phyloP scores from a whole-genome alignment of 768 basidiomycete species.

The Termitomyces sp. region DNA sequence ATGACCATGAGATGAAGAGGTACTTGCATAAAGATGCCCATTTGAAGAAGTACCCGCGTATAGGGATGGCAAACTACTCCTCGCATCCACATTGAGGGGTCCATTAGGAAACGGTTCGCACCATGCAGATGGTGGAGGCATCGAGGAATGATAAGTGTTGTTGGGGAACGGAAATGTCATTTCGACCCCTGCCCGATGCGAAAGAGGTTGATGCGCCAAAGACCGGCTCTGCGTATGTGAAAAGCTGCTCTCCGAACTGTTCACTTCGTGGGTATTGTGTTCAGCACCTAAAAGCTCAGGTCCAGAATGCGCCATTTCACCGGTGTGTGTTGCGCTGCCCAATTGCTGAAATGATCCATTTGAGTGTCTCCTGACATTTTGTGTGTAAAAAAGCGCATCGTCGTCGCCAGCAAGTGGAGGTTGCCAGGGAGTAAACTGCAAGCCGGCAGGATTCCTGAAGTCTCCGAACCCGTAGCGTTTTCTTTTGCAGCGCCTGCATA shows the following conservation, averaged over 20 bases:
- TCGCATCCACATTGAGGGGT: neutral
- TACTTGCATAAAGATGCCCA: conserved; percentile 1
- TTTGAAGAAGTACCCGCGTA: neutral
- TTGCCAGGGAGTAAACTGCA: conserved; percentile 20
- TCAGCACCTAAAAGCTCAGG: neutral
- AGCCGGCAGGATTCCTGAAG: conserved; percentile 10
- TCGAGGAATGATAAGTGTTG: neutral
- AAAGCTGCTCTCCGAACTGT: conserved; percentile 21
- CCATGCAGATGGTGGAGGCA: conserved; percentile 7
- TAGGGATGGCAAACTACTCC: conserved; percentile 6
- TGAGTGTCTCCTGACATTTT: conserved; percentile 3
- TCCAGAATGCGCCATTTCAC: conserved; percentile 10
- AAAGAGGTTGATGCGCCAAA: conserved; percentile 19
- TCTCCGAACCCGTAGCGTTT: conserved; percentile 4
- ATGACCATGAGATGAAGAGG: conserved; percentile 7
- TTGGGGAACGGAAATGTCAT: neutral
- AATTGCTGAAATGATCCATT: conserved; percentile 10
- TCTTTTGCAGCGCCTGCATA: conserved; percentile 24
- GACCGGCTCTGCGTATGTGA: conserved; percentile 10
- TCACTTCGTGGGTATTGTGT: conserved; percentile 9
- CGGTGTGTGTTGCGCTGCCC: conserved; percentile 13
- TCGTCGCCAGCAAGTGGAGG: conserved; percentile 30
- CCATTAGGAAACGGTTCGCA: neutral
- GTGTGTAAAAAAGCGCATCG: conserved; percentile 14
- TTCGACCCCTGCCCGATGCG: conserved; percentile 12